A percentile compares a stretch with the other conserved stretches of the same genome.
Conservation (phyloP, 1,139 yeast species). For the Blastobotrys apis region DNA sequence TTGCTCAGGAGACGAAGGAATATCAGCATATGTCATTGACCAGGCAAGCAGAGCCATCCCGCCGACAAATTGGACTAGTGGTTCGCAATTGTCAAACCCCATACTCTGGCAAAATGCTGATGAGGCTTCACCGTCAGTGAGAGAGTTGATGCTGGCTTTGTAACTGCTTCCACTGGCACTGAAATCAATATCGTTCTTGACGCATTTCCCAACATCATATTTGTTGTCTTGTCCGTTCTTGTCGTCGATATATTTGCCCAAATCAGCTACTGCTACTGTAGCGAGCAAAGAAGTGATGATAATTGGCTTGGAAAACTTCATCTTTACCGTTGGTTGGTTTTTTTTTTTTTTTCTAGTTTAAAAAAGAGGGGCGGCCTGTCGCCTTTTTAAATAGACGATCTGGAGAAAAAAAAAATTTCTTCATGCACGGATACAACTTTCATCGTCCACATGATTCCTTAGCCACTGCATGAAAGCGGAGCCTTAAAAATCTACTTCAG, state of each 20-base stretch:
- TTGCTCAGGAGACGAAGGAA: neutral
- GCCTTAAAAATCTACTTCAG: too few relatives aligned
- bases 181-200: neutral
- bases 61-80: neutral
- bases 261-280: neutral
- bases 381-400: too few relatives aligned
- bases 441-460: too few relatives aligned
- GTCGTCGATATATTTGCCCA: neutral
- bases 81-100: slow-evolving; percentile 3
- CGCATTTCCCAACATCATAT: slow-evolving; percentile 1
- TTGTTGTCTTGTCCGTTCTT: slow-evolving; percentile 1
- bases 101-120: slow-evolving; percentile 1
- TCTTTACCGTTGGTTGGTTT: too few relatives aligned
- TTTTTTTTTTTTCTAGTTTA: too few relatives aligned
- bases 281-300: slow-evolving; percentile 2
- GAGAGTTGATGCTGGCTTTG: neutral
- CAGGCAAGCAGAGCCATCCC: neutral
- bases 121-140: slow-evolving; percentile 1
- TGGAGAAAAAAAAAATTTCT: too few relatives aligned
- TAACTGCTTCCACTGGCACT: neutral
- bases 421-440: too few relatives aligned
- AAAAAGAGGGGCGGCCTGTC: too few relatives aligned
- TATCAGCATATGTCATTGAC: neutral
- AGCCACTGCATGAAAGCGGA: too few relatives aligned
- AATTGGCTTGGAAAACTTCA: too few relatives aligned